phyloP scores from a whole-genome alignment of 2,329 filamentous ascomycete genomes.

The Phyllosticta citriasiana region DNA sequence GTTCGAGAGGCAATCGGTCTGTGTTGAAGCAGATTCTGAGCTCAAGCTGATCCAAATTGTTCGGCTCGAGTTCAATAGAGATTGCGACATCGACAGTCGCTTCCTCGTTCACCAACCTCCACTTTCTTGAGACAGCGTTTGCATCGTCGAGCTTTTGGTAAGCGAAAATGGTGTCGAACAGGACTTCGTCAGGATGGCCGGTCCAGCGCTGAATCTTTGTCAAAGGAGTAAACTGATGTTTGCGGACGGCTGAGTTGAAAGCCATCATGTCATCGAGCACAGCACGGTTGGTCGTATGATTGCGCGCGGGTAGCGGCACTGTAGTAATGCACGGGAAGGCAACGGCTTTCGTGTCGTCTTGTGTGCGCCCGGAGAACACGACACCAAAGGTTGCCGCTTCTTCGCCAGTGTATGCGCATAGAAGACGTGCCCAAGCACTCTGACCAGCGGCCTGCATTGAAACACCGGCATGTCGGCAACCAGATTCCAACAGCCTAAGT shows the following conservation, averaged over 20 bases:
- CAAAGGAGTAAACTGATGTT: slow-evolving; percentile 63
- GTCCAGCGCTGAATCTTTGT: slow-evolving; percentile 63
- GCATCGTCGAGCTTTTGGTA: slow-evolving; percentile 54
- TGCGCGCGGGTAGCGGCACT: slow-evolving; percentile 57
- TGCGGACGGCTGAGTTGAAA: slow-evolving; percentile 54
- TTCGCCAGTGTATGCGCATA: slow-evolving; percentile 71
- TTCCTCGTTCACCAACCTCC: slow-evolving; percentile 54
- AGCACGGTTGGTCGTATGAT: slow-evolving; percentile 43
- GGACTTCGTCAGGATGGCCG: slow-evolving; percentile 50
- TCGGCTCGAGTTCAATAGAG: slow-evolving; percentile 68
- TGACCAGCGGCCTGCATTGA: slow-evolving; percentile 69
- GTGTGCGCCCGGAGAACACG: slow-evolving; percentile 64
- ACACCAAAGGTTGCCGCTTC: slow-evolving; percentile 64
- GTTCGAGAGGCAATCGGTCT: slow-evolving; percentile 55
- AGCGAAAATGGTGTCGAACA: slow-evolving; percentile 80
- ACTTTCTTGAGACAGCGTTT: slow-evolving; percentile 30
- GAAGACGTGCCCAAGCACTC: slow-evolving; percentile 65
- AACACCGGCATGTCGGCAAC: slow-evolving; percentile 49
- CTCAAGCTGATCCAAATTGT: slow-evolving; percentile 36
- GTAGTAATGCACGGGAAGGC: slow-evolving; percentile 77
- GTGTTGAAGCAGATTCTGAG: slow-evolving; percentile 58
- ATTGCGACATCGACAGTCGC: slow-evolving; percentile 60
- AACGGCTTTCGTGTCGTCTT: slow-evolving; percentile 47
- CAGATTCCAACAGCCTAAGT: slow-evolving; percentile 41
- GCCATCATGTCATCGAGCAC: slow-evolving; percentile 55